Percentiles rank a stretch among this genome's conserved stretches.
Conservation (phyloP, 257 asterid species). For the Solanum medicagineum region DNA sequence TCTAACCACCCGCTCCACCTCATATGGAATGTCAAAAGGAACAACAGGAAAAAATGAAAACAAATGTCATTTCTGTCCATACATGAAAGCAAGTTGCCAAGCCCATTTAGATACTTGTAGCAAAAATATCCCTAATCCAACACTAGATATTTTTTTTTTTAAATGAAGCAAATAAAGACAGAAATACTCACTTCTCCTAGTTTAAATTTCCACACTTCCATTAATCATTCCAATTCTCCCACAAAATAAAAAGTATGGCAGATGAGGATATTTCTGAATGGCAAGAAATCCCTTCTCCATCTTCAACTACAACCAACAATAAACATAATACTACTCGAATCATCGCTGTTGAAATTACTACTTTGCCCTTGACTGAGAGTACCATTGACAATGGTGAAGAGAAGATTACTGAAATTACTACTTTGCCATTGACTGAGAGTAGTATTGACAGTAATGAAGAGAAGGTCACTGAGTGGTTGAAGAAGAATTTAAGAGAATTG, state of each 20-base stretch:
- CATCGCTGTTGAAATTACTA: not conserved
- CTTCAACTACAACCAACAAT: not conserved
- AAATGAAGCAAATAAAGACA: not conserved
- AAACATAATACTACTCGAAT: not conserved
- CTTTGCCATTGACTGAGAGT: not conserved
- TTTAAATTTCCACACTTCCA: not conserved
- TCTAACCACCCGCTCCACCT: not conserved
- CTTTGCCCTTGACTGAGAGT: not conserved
- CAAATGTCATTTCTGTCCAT: not conserved
- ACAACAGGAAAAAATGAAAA: not conserved
- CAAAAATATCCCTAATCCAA: not conserved
- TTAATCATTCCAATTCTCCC: not conserved
- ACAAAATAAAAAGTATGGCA: constrained; percentile 25
- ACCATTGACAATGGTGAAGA: not conserved
- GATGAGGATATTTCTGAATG: constrained; percentile 34
- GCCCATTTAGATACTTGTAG: not conserved
- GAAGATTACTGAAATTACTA: not conserved
- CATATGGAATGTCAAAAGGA: not conserved
- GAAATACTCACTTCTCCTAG: not conserved
- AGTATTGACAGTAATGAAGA: not conserved
- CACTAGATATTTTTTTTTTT: not conserved
- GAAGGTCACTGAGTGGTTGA: constrained; percentile 4
- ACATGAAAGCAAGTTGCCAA: not conserved
- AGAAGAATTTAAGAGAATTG: constrained; percentile 10
- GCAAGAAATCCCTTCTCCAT: constrained; percentile 33